Evolutionary conservation across 495 filamentous ascomycete species (phyloP), one percentile per base, ranked within the genome.

Genomic region (Penicillium macrosclerotiorum): DNA sequence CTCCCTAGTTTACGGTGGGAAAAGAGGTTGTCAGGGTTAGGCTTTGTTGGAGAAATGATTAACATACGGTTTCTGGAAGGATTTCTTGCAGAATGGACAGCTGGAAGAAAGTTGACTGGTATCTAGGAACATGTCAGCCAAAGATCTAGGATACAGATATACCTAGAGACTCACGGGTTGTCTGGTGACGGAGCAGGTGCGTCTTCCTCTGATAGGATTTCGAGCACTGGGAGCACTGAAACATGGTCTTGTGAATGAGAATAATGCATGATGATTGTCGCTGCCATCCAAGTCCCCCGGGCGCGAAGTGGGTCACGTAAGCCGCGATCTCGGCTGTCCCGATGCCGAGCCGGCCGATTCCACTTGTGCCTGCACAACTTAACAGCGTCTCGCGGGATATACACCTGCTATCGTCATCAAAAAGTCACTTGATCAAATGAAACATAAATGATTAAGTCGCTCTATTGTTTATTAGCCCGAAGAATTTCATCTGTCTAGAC

Each of bases 11-110:
- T n/a, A n/a, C n/a, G n/a, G n/a, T n/a, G n/a, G n/a, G n/a, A n/a
- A n/a, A n/a, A 7, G 9, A 34, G 18, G n/a, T 2, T 4, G n/a
- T 34, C 18, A 17, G 31, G 8, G n/a, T 16, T 17, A 12, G 1
- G 11, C 18, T 11, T n/a, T 5, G 18, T 12, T 3, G 4, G 8
- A 1, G n/a, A 1, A 16, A 20, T n/a, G 4, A 8, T 26, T 14
- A 24, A 22, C 49, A 4, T 49, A 70, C 67, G 52, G 52, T 29
- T 68, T 70, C 23, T 56, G 19, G 31, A 70, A 68, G 3, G 63
- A 43, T 39, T 70, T 70, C 2, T 62, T 56, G 52, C 67, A 70
- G n/a, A 68, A 55, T 3, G 60, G 64, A n/a, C 67, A 70, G 36
- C 47, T 58, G 11, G 57, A 64, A 35, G 59, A 40, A 22, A 29